Conservation (phyloP, 116 monocot genomes). For the Phalaenopsis hybrid region DNA sequence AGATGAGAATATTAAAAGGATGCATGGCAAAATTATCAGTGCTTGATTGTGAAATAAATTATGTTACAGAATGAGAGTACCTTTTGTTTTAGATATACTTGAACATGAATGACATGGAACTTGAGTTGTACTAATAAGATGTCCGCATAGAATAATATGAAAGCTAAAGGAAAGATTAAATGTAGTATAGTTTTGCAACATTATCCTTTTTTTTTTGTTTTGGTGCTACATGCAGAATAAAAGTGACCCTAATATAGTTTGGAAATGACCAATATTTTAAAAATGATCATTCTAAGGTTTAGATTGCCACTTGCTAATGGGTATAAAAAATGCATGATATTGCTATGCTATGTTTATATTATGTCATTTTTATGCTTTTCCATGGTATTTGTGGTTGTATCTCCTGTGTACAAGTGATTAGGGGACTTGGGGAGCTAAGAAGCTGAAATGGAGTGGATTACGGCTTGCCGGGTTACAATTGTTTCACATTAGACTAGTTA, state of each 20-base stretch:
- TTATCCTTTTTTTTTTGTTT: background rate
- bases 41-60: background rate
- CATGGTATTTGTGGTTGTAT: too few species aligned
- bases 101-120: background rate
- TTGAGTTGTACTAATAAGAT: background rate
- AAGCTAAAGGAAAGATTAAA: background rate
- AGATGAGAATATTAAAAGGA: background rate
- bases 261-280: background rate
- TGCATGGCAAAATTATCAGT: background rate
- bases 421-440: too few species aligned
- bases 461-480: too few species aligned
- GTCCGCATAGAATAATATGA: background rate
- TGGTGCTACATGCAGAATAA: background rate
- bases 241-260: background rate
- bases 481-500: too few species aligned
- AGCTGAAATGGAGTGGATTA: too few species aligned
- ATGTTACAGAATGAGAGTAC: background rate
- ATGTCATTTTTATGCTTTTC: too few species aligned
- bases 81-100: background rate
- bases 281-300: background rate
- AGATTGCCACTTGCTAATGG: background rate
- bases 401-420: too few species aligned
- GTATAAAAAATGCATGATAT: too few species aligned
- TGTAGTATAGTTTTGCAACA: background rate
- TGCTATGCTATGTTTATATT: too few species aligned